phyloP scores from a whole-genome alignment of 2,329 filamentous ascomycete genomes.

The Scytalidium sp. region DNA sequence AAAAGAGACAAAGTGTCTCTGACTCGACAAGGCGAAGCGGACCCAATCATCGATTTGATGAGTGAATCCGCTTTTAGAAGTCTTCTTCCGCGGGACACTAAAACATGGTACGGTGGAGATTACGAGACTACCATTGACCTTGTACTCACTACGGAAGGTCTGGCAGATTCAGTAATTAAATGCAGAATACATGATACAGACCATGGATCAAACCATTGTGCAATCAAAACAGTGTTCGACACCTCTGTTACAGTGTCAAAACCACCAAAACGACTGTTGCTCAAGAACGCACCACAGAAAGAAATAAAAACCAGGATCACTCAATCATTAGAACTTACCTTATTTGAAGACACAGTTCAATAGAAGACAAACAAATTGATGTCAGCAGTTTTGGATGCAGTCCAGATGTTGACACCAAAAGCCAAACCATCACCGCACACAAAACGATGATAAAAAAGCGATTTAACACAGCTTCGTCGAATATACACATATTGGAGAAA shows the following conservation, averaged over 20 bases:
- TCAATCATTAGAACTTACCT: neutral
- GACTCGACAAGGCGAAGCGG: slow-evolving; percentile 32
- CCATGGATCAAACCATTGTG: slow-evolving; percentile 27
- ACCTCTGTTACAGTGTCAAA: slow-evolving; percentile 5
- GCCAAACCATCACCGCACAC: slow-evolving; percentile 23
- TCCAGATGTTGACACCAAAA: slow-evolving; percentile 17
- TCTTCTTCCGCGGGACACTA: slow-evolving; percentile 32
- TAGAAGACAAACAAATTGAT: slow-evolving; percentile 13
- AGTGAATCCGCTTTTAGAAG: slow-evolving; percentile 23
- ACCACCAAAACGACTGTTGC: slow-evolving; percentile 13
- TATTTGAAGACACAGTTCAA: slow-evolving; percentile 8
- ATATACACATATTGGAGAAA: slow-evolving; percentile 28
- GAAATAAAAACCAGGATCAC: slow-evolving; percentile 14
- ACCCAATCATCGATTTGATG: slow-evolving; percentile 34
- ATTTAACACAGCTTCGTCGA: slow-evolving; percentile 25
- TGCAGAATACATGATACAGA: slow-evolving; percentile 16
- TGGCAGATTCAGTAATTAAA: slow-evolving; percentile 13
- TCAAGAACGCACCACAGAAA: slow-evolving; percentile 27
- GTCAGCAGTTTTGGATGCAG: slow-evolving; percentile 10
- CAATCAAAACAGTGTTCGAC: slow-evolving; percentile 30
- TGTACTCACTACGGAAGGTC: slow-evolving; percentile 18
- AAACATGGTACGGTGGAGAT: slow-evolving; percentile 26
- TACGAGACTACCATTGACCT: slow-evolving; percentile 23
- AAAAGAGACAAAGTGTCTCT: slow-evolving; percentile 27
- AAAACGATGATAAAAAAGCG: slow-evolving; percentile 28